Evolutionary conservation across 2,329 filamentous ascomycete species (phyloP).

Genomic region (Lachnellula willkommii): DNA sequence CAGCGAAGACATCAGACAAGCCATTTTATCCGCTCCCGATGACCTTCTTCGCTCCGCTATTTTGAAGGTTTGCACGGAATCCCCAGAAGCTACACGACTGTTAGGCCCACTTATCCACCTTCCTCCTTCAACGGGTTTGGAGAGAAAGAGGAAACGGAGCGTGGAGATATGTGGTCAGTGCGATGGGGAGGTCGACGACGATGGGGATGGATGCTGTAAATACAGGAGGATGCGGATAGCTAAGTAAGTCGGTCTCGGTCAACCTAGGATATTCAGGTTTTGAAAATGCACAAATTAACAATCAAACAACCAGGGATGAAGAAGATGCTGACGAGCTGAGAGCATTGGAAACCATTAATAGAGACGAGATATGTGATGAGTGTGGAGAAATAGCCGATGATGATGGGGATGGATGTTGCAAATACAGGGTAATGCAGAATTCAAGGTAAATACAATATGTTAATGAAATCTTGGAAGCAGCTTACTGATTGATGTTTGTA

Average conservation of each 20-base stretch:
- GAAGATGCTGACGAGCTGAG: neutral
- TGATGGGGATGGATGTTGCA: neutral
- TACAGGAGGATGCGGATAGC: neutral
- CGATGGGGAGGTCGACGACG: neutral
- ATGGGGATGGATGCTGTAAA: neutral
- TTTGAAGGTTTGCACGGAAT: neutral
- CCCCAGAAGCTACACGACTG: neutral
- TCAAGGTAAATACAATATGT: too few relatives aligned
- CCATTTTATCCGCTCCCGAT: neutral
- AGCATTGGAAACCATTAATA: neutral
- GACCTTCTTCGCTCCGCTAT: neutral
- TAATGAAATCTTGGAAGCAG: too few relatives aligned
- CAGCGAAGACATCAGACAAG: neutral
- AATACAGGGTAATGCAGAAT: neutral
- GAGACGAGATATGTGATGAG: neutral
- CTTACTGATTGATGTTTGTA: too few relatives aligned
- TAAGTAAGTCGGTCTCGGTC: neutral
- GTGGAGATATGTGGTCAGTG: neutral
- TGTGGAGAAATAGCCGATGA: neutral
- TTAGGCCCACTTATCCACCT: neutral
- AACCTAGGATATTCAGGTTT: neutral
- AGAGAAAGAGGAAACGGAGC: neutral
- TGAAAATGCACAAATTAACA: neutral
- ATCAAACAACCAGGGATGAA: neutral
- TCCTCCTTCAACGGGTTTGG: neutral